phyloP scores from a whole-genome alignment of 768 basidiomycete genomes.

The Mycena epipterygia region DNA sequence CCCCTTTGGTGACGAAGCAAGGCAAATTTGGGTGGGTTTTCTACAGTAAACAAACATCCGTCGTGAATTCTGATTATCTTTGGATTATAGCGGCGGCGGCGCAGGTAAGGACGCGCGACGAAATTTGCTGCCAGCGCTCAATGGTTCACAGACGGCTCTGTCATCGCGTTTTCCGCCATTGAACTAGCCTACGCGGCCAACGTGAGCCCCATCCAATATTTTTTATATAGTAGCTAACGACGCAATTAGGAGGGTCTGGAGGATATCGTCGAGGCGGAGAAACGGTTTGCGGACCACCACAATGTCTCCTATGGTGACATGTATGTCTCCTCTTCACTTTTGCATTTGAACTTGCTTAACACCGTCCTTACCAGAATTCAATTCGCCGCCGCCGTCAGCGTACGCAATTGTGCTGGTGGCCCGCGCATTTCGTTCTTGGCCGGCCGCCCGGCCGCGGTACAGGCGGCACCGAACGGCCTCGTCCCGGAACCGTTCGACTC shows the following conservation, averaged over 20 bases:
- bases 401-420: slow-evolving; percentile 44
- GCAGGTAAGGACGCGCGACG: neutral
- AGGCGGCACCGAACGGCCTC: slow-evolving; percentile 19
- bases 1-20: slow-evolving; percentile 10
- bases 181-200: slow-evolving; percentile 25
- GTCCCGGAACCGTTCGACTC: slow-evolving; percentile 28
- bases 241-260: slow-evolving; percentile 6
- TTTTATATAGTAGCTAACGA: neutral
- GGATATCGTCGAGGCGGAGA: slow-evolving; percentile 6
- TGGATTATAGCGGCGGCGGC: slow-evolving; percentile 18
- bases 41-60: neutral
- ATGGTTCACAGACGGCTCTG: slow-evolving; percentile 18
- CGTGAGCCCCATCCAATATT: neutral
- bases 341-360: neutral
- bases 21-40: slow-evolving; percentile 22
- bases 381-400: slow-evolving; percentile 48
- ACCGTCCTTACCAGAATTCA: slow-evolving; percentile 38
- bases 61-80: neutral
- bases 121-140: neutral
- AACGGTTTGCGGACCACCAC: slow-evolving; percentile 7
- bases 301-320: slow-evolving; percentile 32
- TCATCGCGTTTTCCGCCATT: slow-evolving; percentile 18
- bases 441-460: slow-evolving; percentile 35
- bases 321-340: slow-evolving; percentile 3
- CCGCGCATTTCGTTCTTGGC: slow-evolving; percentile 42